Base-by-base conservation (phyloP, 768 basidiomycete species). In the Ramaria sp. region DNA sequence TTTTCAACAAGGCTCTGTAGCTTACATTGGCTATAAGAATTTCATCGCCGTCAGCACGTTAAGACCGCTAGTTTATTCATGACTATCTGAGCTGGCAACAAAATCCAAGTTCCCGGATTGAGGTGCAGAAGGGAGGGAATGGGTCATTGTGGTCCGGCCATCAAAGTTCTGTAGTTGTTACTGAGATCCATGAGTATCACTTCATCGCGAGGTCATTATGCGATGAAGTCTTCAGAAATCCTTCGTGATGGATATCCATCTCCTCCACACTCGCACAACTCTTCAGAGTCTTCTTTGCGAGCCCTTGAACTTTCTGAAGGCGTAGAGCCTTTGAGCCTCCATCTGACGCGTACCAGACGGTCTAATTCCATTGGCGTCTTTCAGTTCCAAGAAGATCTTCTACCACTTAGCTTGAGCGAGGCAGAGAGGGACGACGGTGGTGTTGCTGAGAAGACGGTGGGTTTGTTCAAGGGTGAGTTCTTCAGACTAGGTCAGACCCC, bases 381-480 rank as follows among this genome's bases (percentile, higher is more conserved):
- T 65, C 81, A 90, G 60, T 90, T 90, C 61, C 79, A 86, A 64
- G 74, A 75, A 44, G 83, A 88, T 59, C 69, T 92, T 62, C 71
- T 93, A 34, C 91, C 88, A 1, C 72, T 92, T 45, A 91, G 86
- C 63, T 66, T 91, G 57, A 84, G 85, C 48, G 86, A 89, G 56
- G 78, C 81, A 10, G 81, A 81, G 20, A 66, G 70, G 41, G 63
- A 73, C 12, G 67, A 71, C 38, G 78, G 76, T 42, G 65, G 59
- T 30, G 52, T 52, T 3, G 68, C 73, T 25, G 87, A 89, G 63
- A 92, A 88, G 66, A 88, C 69, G 59, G 79, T 94, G 8, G 77
- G 83, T 12, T 66, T 95, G 22, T 61, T 88, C 25, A 88, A 89
- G 61, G 88, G 91, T 85, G 61, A 55, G 78, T 64, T 25, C 47